phyloP scores from a whole-genome alignment of 2,329 filamentous ascomycete species.

The Hypoxylon sp. region DNA sequence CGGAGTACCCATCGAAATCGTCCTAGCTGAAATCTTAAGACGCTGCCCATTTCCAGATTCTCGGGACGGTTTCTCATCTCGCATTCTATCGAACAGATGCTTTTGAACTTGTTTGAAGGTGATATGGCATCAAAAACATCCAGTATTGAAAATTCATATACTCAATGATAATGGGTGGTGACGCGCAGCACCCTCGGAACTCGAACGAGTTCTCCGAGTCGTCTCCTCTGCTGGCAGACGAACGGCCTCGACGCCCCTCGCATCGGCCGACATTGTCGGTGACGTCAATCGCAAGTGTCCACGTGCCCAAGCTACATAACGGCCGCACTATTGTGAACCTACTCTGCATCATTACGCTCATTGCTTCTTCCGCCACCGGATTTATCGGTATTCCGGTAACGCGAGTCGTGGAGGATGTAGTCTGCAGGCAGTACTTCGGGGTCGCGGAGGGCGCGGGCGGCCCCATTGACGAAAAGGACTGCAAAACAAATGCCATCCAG shows the following conservation, averaged over 20 bases:
- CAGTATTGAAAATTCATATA: neutral
- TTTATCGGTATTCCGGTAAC: conserved; percentile 55
- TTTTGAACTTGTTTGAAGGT: neutral
- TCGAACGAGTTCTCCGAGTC: conserved; percentile 34
- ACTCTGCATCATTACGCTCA: conserved; percentile 54
- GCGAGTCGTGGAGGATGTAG: conserved; percentile 57
- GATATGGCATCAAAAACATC: neutral
- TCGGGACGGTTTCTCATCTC: conserved; percentile 9
- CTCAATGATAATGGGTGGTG: conserved; percentile 21
- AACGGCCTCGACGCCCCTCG: conserved; percentile 37
- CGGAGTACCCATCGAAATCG: conserved; percentile 16
- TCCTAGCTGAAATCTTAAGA: neutral
- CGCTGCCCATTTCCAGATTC: neutral
- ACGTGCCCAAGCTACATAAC: conserved; percentile 49
- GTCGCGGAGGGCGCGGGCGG: neutral
- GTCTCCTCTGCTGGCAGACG: conserved; percentile 26
- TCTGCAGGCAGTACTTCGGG: conserved; percentile 58
- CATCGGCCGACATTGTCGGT: conserved; percentile 45
- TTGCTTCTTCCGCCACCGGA: conserved; percentile 51
- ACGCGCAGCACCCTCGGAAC: conserved; percentile 16
- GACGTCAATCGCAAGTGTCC: conserved; percentile 46
- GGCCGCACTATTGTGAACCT: conserved; percentile 52
- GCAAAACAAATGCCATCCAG: conserved; percentile 56
- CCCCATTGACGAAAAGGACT: conserved; percentile 57
- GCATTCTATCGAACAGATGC: neutral